Conservation (phyloP, 148 eudicot genomes). For the Silene conica region DNA sequence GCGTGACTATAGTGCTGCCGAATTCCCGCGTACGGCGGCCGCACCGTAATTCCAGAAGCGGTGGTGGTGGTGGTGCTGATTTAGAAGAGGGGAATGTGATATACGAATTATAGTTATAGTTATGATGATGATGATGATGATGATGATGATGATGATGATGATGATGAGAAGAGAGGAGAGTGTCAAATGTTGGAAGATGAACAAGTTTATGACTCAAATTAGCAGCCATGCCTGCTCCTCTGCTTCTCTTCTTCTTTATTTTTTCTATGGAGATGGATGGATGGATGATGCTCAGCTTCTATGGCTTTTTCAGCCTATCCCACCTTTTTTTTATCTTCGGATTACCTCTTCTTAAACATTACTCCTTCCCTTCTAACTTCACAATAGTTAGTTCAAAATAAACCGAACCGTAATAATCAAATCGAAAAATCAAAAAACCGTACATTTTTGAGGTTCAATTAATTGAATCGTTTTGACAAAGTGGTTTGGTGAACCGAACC, state of each 20-base stretch:
- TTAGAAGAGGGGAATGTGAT: not conserved
- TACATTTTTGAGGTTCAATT: too few species aligned
- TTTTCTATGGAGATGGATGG: not conserved
- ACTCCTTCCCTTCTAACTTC: too few species aligned
- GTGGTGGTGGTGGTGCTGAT: not conserved
- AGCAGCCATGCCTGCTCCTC: not conserved
- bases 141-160: too few species aligned
- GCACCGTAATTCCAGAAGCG: conserved; percentile 11
- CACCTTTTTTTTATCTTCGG: too few species aligned
- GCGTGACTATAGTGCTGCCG: conserved; percentile 36
- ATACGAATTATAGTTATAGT: not conserved
- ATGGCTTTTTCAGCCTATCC: too few species aligned
- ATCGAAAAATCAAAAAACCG: too few species aligned
- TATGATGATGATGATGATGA: too few species aligned
- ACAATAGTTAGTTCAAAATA: too few species aligned
- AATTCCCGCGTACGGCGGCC: conserved; percentile 29
- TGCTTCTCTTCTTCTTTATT: not conserved
- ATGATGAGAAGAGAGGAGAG: not conserved
- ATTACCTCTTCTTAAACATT: too few species aligned
- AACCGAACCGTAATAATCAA: too few species aligned
- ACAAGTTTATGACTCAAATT: not conserved
- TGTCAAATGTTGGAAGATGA: not conserved
- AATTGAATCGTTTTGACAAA: too few species aligned
- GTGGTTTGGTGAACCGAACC: too few species aligned
- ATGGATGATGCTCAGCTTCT: not conserved